Base-by-base conservation (phyloP, 495 filamentous ascomycete species). In the Collariella sp. region DNA sequence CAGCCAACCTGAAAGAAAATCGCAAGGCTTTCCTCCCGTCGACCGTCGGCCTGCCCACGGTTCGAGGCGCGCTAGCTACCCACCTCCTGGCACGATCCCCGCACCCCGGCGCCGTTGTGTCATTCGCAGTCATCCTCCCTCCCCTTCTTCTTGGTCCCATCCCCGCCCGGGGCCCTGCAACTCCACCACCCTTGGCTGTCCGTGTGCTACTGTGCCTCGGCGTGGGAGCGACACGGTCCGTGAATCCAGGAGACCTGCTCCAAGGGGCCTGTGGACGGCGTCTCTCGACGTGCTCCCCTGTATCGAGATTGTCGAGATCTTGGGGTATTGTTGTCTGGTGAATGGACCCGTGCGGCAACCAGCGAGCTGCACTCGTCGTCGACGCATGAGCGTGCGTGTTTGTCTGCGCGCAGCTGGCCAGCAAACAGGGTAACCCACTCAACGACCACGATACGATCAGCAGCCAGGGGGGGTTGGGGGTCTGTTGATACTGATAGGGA, bases 101-200 rank as follows among this genome's bases (percentile, higher is more conserved):
- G 44, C 44, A 46, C 23, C 23, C 44, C 20, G 18, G 38, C 38
- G n/a, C 3, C 38, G 52, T 44, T 62, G 60, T 62, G 59, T 56
- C 59, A 59, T 62, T 36, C 18, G 43, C 47, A 23, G 49, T 57
- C 56, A 52, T 60, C 50, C 39, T 40, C 59, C 50, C 39, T 40
- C 22, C 51, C 10, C 35, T 29, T n/a, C 10, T 40, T 49, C 19
- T 19, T 36, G 19, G 36, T 12, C 49, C 35, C n/a, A 6, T 22
- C 55, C 50, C 55, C 40, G 50, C 50, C 31, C 47, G 7, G 33
- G 33, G 33, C 33, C 12, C 35, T 38, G n/a, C 10, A 5, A 13
- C 35, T 16, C 35, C n/a, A 13, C 35, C 35, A n/a, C 11, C 3
- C 35, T 13, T 13, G 12, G 35, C 12, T 16, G 35, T 38, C 35